Evolutionary conservation across 257 asterid genomes (phyloP).

Genomic region (Solanum corneliomulleri): DNA sequence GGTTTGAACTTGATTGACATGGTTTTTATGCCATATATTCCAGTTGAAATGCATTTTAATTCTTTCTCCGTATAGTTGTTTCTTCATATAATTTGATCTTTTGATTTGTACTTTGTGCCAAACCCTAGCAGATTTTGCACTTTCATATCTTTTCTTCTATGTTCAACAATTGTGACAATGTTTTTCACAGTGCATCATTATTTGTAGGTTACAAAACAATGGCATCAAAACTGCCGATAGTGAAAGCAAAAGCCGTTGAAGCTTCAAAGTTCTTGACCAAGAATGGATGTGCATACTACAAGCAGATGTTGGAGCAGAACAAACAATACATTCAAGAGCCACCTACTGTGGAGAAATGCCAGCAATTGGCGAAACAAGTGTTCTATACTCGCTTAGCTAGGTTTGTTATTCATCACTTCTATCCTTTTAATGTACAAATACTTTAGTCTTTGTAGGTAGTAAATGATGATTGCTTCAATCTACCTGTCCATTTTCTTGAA

Average conservation of each 20-base stretch:
- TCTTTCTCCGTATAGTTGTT: background rate
- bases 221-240: constrained; percentile 9
- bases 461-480: background rate
- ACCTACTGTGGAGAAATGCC: constrained; percentile 21
- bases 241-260: constrained; percentile 11
- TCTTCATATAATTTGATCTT: background rate
- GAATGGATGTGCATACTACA: constrained; percentile 12
- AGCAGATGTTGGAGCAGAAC: constrained; percentile 12
- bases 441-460: background rate
- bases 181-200: background rate
- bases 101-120: background rate
- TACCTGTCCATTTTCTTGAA: background rate
- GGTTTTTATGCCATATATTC: background rate
- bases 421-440: background rate
- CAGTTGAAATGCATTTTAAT: background rate
- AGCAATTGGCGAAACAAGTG: constrained; percentile 6
- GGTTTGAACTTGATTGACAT: background rate
- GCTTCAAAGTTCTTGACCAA: constrained; percentile 8
- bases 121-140: background rate
- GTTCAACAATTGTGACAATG: background rate
- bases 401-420: background rate
- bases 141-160: background rate
- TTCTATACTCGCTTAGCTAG: constrained; percentile 18
- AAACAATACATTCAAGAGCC: constrained; percentile 14
- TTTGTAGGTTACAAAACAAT: background rate